phyloP scores from a whole-genome alignment of 1,139 yeast species.

The Protomyces lactucae-debilis region DNA sequence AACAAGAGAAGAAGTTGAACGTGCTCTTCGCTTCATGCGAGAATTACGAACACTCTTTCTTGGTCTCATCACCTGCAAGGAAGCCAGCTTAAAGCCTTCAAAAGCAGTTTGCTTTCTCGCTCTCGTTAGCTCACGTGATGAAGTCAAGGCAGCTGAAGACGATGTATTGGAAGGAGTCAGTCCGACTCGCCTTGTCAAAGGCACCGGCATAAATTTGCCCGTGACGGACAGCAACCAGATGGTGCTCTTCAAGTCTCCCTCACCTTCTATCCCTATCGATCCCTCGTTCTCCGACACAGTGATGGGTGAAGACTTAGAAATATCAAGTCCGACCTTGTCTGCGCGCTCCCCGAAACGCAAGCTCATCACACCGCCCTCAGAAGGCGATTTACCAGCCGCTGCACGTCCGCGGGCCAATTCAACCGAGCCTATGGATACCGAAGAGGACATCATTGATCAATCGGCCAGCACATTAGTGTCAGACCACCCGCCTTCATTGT shows the following conservation, averaged over 20 bases:
- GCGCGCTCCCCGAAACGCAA: neutral
- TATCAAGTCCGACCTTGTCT: neutral
- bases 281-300: neutral
- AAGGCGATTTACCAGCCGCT: neutral
- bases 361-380: neutral
- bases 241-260: neutral
- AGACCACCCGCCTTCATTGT: neutral
- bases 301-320: neutral
- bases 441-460: neutral
- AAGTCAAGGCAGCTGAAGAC: constrained; percentile 30
- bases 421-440: neutral
- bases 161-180: constrained; percentile 27
- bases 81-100: constrained; percentile 70
- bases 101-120: constrained; percentile 84
- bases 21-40: constrained; percentile 76
- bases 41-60: constrained; percentile 64
- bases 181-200: constrained; percentile 2
- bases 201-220: neutral
- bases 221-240: neutral
- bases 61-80: constrained; percentile 60
- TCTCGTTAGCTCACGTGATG: constrained; percentile 43
- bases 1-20: constrained; percentile 62
- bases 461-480: neutral
- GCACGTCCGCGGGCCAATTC: neutral
- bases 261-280: neutral